These are phyloP conservation scores for Penicillium sclerotiorum DNA, from an alignment of 2,329 filamentous ascomycete genomes.

Conservation along the genomic window DNA sequence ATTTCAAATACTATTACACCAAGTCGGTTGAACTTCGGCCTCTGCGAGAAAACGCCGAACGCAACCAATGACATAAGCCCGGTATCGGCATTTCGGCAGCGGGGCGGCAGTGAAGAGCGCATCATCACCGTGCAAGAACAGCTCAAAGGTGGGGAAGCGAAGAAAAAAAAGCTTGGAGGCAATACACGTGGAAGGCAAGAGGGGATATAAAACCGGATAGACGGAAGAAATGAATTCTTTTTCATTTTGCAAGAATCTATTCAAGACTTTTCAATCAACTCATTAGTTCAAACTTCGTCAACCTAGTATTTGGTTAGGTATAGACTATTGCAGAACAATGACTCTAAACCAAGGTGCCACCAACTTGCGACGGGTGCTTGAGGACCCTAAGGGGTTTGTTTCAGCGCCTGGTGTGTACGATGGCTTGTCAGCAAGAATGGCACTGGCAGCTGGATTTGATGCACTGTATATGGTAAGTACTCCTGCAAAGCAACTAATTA, in stretches of 20 bases:
- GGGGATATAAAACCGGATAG: constrained; percentile 1
- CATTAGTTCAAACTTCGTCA: no score
- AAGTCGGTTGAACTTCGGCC: constrained; percentile 1
- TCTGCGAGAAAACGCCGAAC: constrained; percentile 14
- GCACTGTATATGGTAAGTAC: constrained; percentile 54
- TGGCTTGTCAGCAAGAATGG: constrained; percentile 53
- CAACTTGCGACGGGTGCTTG: constrained; percentile 36
- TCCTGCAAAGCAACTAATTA: background rate
- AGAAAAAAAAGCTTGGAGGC: constrained; percentile 10
- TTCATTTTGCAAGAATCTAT: background rate
- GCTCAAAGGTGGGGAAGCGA: constrained; percentile 13
- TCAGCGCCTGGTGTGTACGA: constrained; percentile 56
- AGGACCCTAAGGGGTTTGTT: constrained; percentile 42
- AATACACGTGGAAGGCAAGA: constrained; percentile 7
- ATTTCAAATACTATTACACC: background rate
- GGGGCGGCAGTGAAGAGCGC: constrained; percentile 16
- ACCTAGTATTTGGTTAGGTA: no score
- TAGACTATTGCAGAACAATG: no score
- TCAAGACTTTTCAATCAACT: no score
- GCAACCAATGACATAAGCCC: constrained; percentile 15
- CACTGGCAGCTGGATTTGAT: constrained; percentile 52
- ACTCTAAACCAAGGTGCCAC: constrained; percentile 22
- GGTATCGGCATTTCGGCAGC: constrained; percentile 25
- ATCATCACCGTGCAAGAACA: constrained; percentile 15
- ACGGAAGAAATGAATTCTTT: background rate